Base-by-base conservation (phyloP, 495 filamentous ascomycete species). In the Geoglossum glabrum region DNA sequence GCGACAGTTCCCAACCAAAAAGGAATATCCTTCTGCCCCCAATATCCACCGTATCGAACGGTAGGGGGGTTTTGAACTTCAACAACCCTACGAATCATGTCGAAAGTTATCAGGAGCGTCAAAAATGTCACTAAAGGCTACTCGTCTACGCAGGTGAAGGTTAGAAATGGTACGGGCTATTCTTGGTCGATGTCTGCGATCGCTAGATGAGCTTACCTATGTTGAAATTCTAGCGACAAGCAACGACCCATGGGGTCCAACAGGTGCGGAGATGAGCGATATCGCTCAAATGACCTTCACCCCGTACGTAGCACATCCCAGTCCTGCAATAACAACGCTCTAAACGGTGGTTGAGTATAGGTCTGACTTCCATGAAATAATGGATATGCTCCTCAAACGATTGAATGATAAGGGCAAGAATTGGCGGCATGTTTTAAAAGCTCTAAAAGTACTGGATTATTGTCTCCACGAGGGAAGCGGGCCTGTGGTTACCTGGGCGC, bases 111-210 rank as follows among this genome's bases (percentile, higher is more conserved):
- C 63, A 82, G 92, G 69, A 94, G 89, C 67, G 92, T 99, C 63
- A 97, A 95, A 77, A 99, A 99, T 76, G 92, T 99, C 72, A 97
- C 93, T 65, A 97, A 97, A 74, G 93, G 93, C 65, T 99, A 99
- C 70, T 96, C 93, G 26, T 81, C 78, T 61, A 87, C 93, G 66
- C 90, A 99, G 76, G 87, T 97, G 65, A 99, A 96, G 75, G 93
- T 99, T 69, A 87, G 93, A 74, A 95, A 97, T 90, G 90, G 90
- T 95, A 77, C 60, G 85, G 76, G 13, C 11, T 17, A 15, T 49
- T 5, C 25, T 55, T 59, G 60, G 40, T 58, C 54, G 57, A 61
- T 50, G 23, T 36, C 33, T 25, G 23, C 54, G n/a, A 21, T 31
- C 55, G 57, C 0, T 33, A n/a, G 27, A 21, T 34, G 47, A 50